Percentiles rank a stretch among this genome's conserved stretches.
phyloP scores from a whole-genome alignment of 805 yeast species.

The Saturnispora mendoncae region DNA sequence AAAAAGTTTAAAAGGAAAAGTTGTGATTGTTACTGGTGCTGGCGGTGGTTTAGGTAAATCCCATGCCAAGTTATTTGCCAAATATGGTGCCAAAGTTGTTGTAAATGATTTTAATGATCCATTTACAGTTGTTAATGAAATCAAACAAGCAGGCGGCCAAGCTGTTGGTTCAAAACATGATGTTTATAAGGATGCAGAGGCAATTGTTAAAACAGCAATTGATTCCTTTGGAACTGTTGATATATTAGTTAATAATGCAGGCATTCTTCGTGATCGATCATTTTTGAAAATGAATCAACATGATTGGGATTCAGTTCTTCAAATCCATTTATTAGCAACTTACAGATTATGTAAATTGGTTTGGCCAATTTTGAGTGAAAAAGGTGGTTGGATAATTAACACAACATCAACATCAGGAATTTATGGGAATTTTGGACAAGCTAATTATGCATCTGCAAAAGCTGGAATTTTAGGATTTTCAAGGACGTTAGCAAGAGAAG shows the following conservation, averaged over 20 bases:
- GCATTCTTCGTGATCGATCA: slow-evolving; percentile 84
- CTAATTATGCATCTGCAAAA: slow-evolving; percentile 92
- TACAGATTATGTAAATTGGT: slow-evolving; percentile 77
- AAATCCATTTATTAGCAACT: slow-evolving; percentile 78
- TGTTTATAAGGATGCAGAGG: slow-evolving; percentile 66
- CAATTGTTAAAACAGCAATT: slow-evolving; percentile 69
- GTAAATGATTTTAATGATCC: slow-evolving; percentile 86
- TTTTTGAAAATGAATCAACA: slow-evolving; percentile 74
- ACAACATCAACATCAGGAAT: slow-evolving; percentile 95
- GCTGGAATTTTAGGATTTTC: slow-evolving; percentile 81
- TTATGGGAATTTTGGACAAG: slow-evolving; percentile 96
- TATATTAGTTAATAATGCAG: slow-evolving; percentile 86
- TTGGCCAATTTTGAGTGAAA: slow-evolving; percentile 80
- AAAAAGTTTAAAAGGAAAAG: slow-evolving; percentile 67
- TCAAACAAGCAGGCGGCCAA: slow-evolving; percentile 52
- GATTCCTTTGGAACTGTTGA: slow-evolving; percentile 76
- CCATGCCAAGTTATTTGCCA: slow-evolving; percentile 78
- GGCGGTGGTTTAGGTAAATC: slow-evolving; percentile 92
- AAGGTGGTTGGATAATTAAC: slow-evolving; percentile 74
- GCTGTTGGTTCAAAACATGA: slow-evolving; percentile 83
- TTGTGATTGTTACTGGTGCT: slow-evolving; percentile 89
- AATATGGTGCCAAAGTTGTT: slow-evolving; percentile 90
- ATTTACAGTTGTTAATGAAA: slow-evolving; percentile 61
- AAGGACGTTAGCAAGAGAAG: slow-evolving; percentile 83
- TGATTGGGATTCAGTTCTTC: slow-evolving; percentile 75